Evolutionary conservation across 1,284 basidiomycete genomes (phyloP).

Genomic region (Rhodotorula sp.): DNA sequence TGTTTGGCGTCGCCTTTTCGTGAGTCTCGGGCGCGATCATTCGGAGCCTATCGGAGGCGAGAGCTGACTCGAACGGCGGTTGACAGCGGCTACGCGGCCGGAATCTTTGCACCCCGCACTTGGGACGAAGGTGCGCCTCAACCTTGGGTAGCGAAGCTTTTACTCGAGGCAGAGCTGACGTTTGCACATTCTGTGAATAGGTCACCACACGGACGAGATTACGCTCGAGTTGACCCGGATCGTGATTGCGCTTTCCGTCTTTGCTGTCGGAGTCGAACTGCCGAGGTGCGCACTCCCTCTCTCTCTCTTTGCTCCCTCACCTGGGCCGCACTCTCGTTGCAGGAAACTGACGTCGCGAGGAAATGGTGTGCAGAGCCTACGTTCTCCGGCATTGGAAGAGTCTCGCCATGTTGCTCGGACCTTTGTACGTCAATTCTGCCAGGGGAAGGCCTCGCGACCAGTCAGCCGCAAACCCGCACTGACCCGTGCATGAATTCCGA

Average conservation of each 20-base stretch:
- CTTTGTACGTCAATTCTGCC: constrained; percentile 28
- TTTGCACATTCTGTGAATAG: constrained; percentile 51
- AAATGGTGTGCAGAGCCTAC: constrained; percentile 59
- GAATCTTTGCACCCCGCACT: constrained; percentile 77
- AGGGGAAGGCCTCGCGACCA: no score
- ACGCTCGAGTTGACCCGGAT: constrained; percentile 83
- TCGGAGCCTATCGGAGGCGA: no score
- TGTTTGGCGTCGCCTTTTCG: constrained; percentile 86
- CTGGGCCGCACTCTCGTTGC: neutral
- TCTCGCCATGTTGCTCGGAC: constrained; percentile 73
- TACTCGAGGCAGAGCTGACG: neutral
- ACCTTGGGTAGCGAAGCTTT: fast-evolving
- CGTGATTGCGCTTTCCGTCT: constrained; percentile 94
- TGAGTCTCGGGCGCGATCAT: constrained; percentile 31
- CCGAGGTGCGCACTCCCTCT: constrained; percentile 60
- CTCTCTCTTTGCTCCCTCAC: neutral
- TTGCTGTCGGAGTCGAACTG: constrained; percentile 92
- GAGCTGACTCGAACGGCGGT: neutral
- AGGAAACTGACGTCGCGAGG: no score
- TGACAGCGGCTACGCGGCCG: constrained; percentile 71
- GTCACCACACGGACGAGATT: constrained; percentile 47
- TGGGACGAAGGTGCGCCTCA: constrained; percentile 63
- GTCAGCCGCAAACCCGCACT: no score
- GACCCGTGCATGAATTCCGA: constrained; percentile 43
- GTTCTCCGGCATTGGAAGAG: constrained; percentile 88